Evolutionary conservation across 2,329 filamentous ascomycete genomes (phyloP).

Genomic region (Cryphonectria radicalis): DNA sequence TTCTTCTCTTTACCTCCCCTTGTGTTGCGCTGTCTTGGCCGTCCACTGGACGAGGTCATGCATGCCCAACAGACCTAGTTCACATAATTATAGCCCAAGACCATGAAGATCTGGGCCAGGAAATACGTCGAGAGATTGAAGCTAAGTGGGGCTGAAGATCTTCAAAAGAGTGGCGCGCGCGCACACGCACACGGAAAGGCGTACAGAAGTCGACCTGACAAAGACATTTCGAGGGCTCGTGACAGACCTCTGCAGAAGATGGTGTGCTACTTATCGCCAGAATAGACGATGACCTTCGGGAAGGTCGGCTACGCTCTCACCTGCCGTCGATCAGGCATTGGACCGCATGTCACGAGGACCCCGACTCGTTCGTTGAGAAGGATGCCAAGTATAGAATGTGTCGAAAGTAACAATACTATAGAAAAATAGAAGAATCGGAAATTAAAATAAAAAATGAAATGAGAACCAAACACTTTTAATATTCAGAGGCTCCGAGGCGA

Average conservation of each 20-base stretch:
- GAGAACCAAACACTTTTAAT: no score
- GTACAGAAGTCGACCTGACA: background rate
- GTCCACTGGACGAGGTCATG: background rate
- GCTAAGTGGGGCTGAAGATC: background rate
- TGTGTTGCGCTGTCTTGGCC: background rate
- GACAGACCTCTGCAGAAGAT: background rate
- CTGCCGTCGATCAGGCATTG: background rate
- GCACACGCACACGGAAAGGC: background rate
- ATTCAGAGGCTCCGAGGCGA: background rate
- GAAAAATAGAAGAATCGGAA: background rate
- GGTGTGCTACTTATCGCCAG: background rate
- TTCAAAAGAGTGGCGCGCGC: background rate
- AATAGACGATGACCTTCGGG: background rate
- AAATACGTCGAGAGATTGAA: background rate
- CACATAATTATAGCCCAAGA: background rate
- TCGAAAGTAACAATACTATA: background rate
- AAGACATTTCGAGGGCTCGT: slow-evolving; percentile 6
- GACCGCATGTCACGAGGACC: slow-evolving; percentile 2
- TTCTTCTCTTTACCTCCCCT: background rate
- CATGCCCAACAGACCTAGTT: background rate
- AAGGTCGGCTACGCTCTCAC: background rate
- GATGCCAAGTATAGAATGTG: background rate
- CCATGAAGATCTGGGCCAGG: background rate
- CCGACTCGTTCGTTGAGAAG: background rate
- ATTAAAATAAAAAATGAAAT: no score